Evolutionary conservation across 441 rosid genomes (phyloP).

Genomic region (Monsonia emarginata): DNA sequence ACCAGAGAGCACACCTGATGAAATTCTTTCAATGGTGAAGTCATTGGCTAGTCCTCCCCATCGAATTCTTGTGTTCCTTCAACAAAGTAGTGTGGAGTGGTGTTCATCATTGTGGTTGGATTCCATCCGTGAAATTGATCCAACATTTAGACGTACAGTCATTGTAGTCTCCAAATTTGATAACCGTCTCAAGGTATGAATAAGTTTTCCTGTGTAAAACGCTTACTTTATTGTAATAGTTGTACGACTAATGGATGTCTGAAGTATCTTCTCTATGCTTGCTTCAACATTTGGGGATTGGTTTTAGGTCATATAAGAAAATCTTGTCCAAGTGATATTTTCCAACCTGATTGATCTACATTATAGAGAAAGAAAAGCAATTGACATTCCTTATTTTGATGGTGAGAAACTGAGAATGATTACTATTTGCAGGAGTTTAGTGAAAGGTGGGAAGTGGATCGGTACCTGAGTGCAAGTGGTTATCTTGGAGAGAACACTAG

Average conservation of each 20-base stretch:
- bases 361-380: background rate
- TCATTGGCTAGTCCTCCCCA: slow-evolving; percentile 88
- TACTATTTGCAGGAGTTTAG: slow-evolving; percentile 50
- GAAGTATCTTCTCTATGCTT: background rate
- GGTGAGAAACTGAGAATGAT: background rate
- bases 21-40: slow-evolving; percentile 86
- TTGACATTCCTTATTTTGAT: slow-evolving; percentile 9
- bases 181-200: slow-evolving; percentile 75
- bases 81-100: slow-evolving; percentile 97
- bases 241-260: background rate
- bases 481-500: slow-evolving; percentile 77
- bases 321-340: background rate
- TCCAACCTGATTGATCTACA: background rate
- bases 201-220: background rate
- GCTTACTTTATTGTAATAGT: background rate
- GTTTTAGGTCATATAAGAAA: background rate
- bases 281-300: background rate
- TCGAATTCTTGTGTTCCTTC: slow-evolving; percentile 77
- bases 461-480: slow-evolving; percentile 82
- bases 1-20: slow-evolving; percentile 84
- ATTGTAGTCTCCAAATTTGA: slow-evolving; percentile 92
- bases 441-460: slow-evolving; percentile 83
- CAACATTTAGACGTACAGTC: slow-evolving; percentile 61
- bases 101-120: slow-evolving; percentile 94
- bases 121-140: slow-evolving; percentile 78